Evolutionary conservation across 148 eudicot genomes (phyloP).

Genomic region (Talinum fruticosum): DNA sequence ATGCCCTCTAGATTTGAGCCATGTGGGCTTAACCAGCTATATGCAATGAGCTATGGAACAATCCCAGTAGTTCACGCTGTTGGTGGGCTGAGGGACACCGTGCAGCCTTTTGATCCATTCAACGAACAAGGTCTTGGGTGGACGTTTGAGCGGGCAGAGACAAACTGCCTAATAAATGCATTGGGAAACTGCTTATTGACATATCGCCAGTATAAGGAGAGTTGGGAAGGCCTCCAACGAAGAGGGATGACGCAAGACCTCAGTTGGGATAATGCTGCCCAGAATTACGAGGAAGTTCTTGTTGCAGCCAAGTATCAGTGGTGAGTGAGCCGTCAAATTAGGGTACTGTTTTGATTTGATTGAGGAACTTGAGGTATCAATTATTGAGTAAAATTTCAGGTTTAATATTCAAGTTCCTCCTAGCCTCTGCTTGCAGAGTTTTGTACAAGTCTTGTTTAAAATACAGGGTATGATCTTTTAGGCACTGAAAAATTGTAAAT

Average conservation of each 20-base stretch:
- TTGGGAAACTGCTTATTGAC: slow-evolving; percentile 76
- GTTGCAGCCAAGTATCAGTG: slow-evolving; percentile 91
- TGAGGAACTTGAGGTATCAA: neutral
- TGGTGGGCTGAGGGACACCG: slow-evolving; percentile 93
- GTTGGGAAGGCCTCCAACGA: slow-evolving; percentile 83
- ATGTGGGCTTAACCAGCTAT: slow-evolving; percentile 92
- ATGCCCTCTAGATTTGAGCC: slow-evolving; percentile 99
- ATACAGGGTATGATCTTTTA: neutral
- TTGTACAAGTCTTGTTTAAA: neutral
- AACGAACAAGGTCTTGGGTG: slow-evolving; percentile 76
- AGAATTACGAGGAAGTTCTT: slow-evolving; percentile 73
- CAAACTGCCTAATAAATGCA: slow-evolving; percentile 54
- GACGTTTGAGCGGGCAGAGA: slow-evolving; percentile 79
- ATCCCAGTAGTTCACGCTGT: slow-evolving; percentile 95
- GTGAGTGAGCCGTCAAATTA: slow-evolving; percentile 46
- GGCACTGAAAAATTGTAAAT: slow-evolving; percentile 9
- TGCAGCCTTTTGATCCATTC: slow-evolving; percentile 76
- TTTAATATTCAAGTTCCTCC: neutral
- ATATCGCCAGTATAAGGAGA: slow-evolving; percentile 55
- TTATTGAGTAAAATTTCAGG: neutral
- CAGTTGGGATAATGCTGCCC: slow-evolving; percentile 91
- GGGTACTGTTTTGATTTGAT: too few species aligned
- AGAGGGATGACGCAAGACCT: slow-evolving; percentile 81
- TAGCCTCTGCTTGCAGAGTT: neutral
- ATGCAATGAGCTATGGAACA: slow-evolving; percentile 93